Evolutionary conservation across 441 rosid species (phyloP).

Genomic region (Dalechampia spathulata): DNA sequence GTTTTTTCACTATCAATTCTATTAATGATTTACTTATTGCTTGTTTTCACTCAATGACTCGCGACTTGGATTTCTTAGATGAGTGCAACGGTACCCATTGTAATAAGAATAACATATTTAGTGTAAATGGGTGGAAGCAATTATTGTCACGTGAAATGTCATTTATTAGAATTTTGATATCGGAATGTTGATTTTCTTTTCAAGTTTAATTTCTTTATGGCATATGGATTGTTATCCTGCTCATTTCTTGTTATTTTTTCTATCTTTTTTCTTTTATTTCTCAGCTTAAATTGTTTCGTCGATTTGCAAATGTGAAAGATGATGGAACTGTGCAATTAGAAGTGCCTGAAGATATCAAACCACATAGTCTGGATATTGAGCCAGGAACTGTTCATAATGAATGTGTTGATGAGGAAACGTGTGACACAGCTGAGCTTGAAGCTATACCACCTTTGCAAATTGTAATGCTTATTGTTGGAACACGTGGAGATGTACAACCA

Average conservation of each 20-base stretch:
- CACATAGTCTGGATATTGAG: conserved; percentile 22
- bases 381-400: conserved; percentile 19
- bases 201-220: no score
- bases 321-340: conserved; percentile 48
- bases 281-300: conserved; percentile 43
- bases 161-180: no score
- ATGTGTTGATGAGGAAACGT: conserved; percentile 45
- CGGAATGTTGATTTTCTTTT: no score
- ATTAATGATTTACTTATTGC: no score
- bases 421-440: conserved; percentile 55
- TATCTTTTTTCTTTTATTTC: neutral
- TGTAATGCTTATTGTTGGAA: conserved; percentile 94
- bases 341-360: conserved; percentile 35
- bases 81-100: no score
- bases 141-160: no score
- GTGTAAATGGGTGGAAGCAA: no score
- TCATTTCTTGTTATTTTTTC: neutral
- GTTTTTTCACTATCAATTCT: conserved; percentile 11
- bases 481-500: conserved; percentile 99
- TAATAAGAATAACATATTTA: no score
- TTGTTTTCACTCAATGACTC: no score
- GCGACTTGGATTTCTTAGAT: no score
- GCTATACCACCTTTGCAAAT: conserved; percentile 82
- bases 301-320: conserved; percentile 29
- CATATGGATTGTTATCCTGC: neutral